Conservation (phyloP, 257 asterid species). For the Solanum ossicruentum region DNA sequence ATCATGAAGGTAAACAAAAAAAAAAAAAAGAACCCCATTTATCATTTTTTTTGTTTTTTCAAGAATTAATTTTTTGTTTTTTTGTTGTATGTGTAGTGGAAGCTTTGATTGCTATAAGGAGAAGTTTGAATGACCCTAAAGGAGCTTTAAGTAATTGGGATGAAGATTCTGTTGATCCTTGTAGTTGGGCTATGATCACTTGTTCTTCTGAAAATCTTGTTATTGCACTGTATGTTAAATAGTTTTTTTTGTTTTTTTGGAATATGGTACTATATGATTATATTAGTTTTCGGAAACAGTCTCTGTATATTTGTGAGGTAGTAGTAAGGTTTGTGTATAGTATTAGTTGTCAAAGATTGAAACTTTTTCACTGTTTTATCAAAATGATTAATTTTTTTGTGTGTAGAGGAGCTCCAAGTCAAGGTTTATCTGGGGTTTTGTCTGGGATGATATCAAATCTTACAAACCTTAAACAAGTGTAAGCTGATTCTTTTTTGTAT, state of each 20-base stretch:
- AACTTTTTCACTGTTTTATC: not conserved
- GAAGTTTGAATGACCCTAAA: slow-evolving; percentile 54
- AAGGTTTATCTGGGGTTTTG: slow-evolving; percentile 79
- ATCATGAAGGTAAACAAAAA: slow-evolving; percentile 60
- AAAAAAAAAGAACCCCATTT: not conserved
- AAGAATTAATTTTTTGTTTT: not conserved
- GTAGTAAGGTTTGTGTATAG: too few species aligned
- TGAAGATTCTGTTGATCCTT: slow-evolving; percentile 88
- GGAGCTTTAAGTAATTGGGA: slow-evolving; percentile 91
- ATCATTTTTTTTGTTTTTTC: not conserved
- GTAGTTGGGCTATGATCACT: slow-evolving; percentile 97
- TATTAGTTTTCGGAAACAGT: not conserved
- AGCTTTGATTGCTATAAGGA: slow-evolving; percentile 58
- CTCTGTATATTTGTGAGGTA: too few species aligned
- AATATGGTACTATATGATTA: not conserved
- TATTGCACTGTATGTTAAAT: slow-evolving; percentile 44
- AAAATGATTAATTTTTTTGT: not conserved
- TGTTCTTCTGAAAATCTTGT: slow-evolving; percentile 81
- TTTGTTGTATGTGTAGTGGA: slow-evolving; percentile 27
- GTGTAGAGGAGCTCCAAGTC: slow-evolving; percentile 92
- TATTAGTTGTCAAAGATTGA: not conserved
- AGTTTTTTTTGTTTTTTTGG: not conserved
- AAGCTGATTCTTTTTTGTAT: slow-evolving; percentile 5
- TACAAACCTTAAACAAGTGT: slow-evolving; percentile 93
- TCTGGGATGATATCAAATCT: slow-evolving; percentile 78